These are phyloP conservation scores for Gyrodon lividus DNA, from an alignment of 768 basidiomycete genomes.

Conservation along the genomic window DNA sequence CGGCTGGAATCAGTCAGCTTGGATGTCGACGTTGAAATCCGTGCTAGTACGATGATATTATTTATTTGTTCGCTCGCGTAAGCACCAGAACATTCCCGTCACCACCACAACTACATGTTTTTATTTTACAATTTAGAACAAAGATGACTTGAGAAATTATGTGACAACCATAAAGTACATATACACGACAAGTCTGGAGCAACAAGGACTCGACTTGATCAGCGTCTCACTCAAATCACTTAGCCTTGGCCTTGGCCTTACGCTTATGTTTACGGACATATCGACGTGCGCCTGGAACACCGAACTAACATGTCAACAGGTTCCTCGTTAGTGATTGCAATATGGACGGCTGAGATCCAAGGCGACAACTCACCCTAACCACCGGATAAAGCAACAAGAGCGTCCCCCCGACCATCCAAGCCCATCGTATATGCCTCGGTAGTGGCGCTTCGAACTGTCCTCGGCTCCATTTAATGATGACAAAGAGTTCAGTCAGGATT, in stretches of 20 bases:
- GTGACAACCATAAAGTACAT: no score
- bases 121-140: neutral
- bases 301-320: constrained; percentile 48
- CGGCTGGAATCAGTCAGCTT: constrained; percentile 11
- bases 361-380: constrained; percentile 50
- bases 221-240: constrained; percentile 16
- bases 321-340: constrained; percentile 12
- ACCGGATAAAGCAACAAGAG: constrained; percentile 69
- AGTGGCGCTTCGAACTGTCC: constrained; percentile 66
- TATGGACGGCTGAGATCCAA: neutral
- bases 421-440: constrained; percentile 60
- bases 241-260: constrained; percentile 32
- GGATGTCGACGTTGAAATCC: neutral
- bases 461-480: constrained; percentile 79
- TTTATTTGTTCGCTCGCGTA: constrained; percentile 25
- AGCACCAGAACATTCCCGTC: constrained; percentile 32
- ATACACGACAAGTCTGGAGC: neutral
- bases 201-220: neutral
- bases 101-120: neutral
- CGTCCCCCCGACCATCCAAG: constrained; percentile 60
- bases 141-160: no score
- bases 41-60: no score
- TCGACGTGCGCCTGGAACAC: constrained; percentile 54
- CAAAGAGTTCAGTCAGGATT: constrained; percentile 77
- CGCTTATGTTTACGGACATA: constrained; percentile 43